Evolutionary conservation across 768 basidiomycete genomes (phyloP).

Genomic region (Termitomyces sp.): DNA sequence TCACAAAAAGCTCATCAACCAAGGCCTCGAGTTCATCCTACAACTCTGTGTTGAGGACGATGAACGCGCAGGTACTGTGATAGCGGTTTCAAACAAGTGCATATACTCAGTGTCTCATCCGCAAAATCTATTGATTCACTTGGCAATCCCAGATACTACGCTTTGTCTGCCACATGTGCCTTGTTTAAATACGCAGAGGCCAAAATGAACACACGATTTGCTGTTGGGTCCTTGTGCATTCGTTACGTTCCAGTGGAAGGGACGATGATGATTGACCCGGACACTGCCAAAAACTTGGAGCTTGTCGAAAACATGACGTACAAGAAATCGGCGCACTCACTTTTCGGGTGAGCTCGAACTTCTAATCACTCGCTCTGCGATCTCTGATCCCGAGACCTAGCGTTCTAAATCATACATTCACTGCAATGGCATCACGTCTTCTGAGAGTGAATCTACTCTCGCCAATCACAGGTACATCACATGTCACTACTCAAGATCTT

Average conservation of each 20-base stretch:
- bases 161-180: slow-evolving; percentile 79
- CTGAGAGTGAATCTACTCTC: slow-evolving; percentile 78
- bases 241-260: slow-evolving; percentile 79
- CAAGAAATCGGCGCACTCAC: slow-evolving; percentile 65
- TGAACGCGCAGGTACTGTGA: slow-evolving; percentile 72
- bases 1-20: slow-evolving; percentile 3
- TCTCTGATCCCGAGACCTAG: slow-evolving; percentile 20
- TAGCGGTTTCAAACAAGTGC: slow-evolving; percentile 77
- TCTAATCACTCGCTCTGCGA: neutral
- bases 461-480: slow-evolving; percentile 60
- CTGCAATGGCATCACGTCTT: slow-evolving; percentile 84
- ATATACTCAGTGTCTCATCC: slow-evolving; percentile 23
- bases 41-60: slow-evolving; percentile 79
- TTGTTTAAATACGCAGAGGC: slow-evolving; percentile 82
- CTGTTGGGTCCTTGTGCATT: slow-evolving; percentile 64
- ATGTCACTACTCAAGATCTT: no score
- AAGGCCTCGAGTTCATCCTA: slow-evolving; percentile 78
- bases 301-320: slow-evolving; percentile 71
- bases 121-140: neutral
- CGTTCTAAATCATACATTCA: slow-evolving; percentile 74
- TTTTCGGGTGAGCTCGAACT: slow-evolving; percentile 62
- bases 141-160: slow-evolving; percentile 64
- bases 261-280: slow-evolving; percentile 91
- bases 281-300: slow-evolving; percentile 85
- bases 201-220: slow-evolving; percentile 65